Evolutionary conservation across 768 basidiomycete species (phyloP), one percentile per base, ranked within the genome.

Genomic region (Neoboletus subvelutipes): DNA sequence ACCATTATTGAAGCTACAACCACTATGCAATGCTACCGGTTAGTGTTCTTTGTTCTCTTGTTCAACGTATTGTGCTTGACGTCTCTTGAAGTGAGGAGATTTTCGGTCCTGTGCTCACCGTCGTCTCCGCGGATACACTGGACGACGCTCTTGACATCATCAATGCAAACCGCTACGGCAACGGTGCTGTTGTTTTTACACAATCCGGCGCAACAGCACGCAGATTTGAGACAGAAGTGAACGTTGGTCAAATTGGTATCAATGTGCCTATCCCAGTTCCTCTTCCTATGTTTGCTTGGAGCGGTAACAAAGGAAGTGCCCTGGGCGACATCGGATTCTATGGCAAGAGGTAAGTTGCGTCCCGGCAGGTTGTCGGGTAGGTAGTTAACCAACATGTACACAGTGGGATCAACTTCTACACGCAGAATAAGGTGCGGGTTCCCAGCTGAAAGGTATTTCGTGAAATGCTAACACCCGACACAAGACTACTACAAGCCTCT

Each of bases 191-290:
- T 22, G 92, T 97, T 69, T 98, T 98, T 72, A 99, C 96, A 22
- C 92, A 97, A 75, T 92, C 89, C 15, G 97, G 96, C 17, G 92
- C 96, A 34, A 93, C 94, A 8, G 96, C 94, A 18, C 85, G 96
- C 54, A 92, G 90, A 72, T 99, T 97, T 60, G 96, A 98, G 75
- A 78, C 77, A 13, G 81, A 86, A 45, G 86, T 96, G 52, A 91
- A 98, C 61, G 86, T 93, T 51, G 94, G 94, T 24, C 94, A 92
- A 73, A 84, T 99, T 66, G 96, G 96, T 43, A 85, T 98, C 71
- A 98, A 95, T 69, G 87, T 94, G 10, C 90, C 92, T 4, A 93
- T 93, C 50, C 91, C 94, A 15, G 96, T 99, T 6, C 96, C 96
- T 45, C 75, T 89, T 31, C 89, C 90, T 17, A 95, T 97, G 91